Percentiles rank a stretch among this genome's conserved stretches.
Evolutionary conservation across 805 yeast genomes (phyloP).

Genomic region (Lachancea sp.): DNA sequence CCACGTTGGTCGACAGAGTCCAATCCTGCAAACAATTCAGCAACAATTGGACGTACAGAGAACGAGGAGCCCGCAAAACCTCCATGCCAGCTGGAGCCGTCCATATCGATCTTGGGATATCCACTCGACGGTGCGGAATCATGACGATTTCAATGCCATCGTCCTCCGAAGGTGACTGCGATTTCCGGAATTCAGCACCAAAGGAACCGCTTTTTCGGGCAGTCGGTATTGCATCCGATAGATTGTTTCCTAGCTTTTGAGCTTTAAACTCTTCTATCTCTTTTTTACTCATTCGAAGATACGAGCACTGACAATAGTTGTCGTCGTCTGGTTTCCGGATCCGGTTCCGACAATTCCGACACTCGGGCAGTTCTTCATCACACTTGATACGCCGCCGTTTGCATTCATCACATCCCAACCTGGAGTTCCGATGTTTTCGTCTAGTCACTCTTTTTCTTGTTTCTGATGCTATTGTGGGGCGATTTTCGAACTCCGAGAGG

Average conservation of each 20-base stretch:
- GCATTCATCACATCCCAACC: conserved; percentile 71
- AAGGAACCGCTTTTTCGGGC: not conserved
- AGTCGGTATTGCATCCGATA: not conserved
- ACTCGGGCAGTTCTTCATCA: conserved; percentile 62
- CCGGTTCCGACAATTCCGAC: conserved; percentile 46
- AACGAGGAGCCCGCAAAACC: not conserved
- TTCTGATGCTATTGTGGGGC: not conserved
- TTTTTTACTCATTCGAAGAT: not conserved
- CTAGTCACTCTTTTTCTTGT: conserved; percentile 28
- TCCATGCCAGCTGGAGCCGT: conserved; percentile 2
- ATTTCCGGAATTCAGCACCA: not conserved
- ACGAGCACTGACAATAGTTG: conserved; percentile 6
- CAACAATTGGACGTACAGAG: conserved; percentile 1
- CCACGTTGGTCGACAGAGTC: conserved; percentile 3
- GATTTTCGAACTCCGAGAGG: not conserved
- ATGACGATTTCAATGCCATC: conserved; percentile 3
- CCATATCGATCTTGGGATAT: conserved; percentile 6
- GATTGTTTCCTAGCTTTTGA: conserved; percentile 1
- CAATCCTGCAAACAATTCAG: conserved; percentile 4
- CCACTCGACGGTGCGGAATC: conserved; percentile 9
- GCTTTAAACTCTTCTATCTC: conserved; percentile 2
- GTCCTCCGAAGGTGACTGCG: not conserved
- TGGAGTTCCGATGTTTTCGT: conserved; percentile 66
- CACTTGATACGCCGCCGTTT: conserved; percentile 72
- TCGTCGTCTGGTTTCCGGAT: not conserved